phyloP scores from a whole-genome alignment of 1,139 yeast genomes.

The Nakaseomyces delphensis region DNA sequence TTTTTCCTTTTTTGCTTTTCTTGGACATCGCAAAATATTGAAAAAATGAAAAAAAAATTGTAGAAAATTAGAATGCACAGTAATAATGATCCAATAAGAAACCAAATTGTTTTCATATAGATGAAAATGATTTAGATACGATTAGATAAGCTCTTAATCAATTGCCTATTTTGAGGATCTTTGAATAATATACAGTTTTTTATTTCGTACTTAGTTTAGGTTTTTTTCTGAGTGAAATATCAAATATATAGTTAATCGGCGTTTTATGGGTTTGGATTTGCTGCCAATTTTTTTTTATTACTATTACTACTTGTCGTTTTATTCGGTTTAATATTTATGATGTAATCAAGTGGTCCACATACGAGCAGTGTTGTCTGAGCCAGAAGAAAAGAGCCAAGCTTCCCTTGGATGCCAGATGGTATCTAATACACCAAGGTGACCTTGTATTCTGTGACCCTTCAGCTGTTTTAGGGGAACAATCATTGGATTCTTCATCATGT shows the following conservation, averaged over 20 bases:
- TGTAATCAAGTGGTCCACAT: slow-evolving; percentile 75
- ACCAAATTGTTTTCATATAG: background rate
- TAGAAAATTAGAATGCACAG: too few relatives aligned
- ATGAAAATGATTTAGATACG: too few relatives aligned
- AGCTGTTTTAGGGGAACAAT: slow-evolving; percentile 93
- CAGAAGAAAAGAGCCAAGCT: slow-evolving; percentile 98
- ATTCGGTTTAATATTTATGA: background rate
- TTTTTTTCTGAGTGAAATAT: background rate
- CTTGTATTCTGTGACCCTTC: slow-evolving; percentile 78
- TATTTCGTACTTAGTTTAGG: background rate
- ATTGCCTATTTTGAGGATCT: too few relatives aligned
- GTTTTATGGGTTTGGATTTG: too few relatives aligned
- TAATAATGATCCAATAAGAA: background rate
- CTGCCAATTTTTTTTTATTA: too few relatives aligned
- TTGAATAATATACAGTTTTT: background rate
- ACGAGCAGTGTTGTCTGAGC: slow-evolving; percentile 94
- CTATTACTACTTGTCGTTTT: background rate
- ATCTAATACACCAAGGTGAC: slow-evolving; percentile 82
- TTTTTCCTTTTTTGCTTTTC: too few relatives aligned
- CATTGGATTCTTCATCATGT: slow-evolving; percentile 88
- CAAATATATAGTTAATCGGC: too few relatives aligned
- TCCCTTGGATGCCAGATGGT: slow-evolving; percentile 96
- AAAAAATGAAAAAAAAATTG: too few relatives aligned
- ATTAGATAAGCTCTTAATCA: too few relatives aligned
- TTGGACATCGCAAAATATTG: too few relatives aligned